phyloP scores from a whole-genome alignment of 2,329 filamentous ascomycete species.

The Trichoderma sp. region DNA sequence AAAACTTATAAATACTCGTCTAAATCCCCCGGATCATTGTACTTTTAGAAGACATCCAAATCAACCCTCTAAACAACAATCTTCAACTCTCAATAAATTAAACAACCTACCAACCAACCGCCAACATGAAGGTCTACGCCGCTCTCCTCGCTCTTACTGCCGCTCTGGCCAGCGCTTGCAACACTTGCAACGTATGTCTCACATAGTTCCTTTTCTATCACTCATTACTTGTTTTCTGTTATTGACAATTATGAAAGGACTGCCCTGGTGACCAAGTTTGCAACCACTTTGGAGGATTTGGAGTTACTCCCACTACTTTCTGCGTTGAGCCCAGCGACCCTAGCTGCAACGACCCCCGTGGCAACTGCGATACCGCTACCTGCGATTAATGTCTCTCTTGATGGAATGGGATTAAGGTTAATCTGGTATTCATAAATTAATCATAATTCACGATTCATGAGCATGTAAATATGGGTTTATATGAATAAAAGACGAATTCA shows the following conservation, averaged over 20 bases:
- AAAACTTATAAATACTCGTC: not conserved
- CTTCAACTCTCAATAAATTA: not conserved
- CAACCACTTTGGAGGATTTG: slow-evolving; percentile 17
- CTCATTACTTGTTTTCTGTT: not conserved
- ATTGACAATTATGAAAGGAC: not conserved
- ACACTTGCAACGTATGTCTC: slow-evolving; percentile 10
- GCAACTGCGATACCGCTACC: not conserved
- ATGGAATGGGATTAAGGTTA: not conserved
- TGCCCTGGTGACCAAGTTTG: slow-evolving; percentile 13
- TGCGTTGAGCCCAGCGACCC: slow-evolving; percentile 15
- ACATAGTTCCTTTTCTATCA: not conserved
- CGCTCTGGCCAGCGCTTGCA: slow-evolving; percentile 13
- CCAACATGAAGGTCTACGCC: slow-evolving; percentile 14
- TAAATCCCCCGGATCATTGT: not conserved
- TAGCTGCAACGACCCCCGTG: slow-evolving; percentile 10
- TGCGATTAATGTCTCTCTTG: not conserved
- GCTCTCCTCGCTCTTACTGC: slow-evolving; percentile 1
- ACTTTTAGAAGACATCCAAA: not conserved
- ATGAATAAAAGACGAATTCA: not conserved
- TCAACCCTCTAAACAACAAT: not conserved
- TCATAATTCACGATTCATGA: not conserved
- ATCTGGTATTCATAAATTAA: not conserved
- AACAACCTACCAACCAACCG: not conserved
- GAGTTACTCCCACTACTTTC: not conserved
- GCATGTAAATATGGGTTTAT: not conserved